Percentiles rank a stretch among this genome's conserved stretches.
Conservation (phyloP, 208 protist genomes). For the Leishmania turanica region DNA sequence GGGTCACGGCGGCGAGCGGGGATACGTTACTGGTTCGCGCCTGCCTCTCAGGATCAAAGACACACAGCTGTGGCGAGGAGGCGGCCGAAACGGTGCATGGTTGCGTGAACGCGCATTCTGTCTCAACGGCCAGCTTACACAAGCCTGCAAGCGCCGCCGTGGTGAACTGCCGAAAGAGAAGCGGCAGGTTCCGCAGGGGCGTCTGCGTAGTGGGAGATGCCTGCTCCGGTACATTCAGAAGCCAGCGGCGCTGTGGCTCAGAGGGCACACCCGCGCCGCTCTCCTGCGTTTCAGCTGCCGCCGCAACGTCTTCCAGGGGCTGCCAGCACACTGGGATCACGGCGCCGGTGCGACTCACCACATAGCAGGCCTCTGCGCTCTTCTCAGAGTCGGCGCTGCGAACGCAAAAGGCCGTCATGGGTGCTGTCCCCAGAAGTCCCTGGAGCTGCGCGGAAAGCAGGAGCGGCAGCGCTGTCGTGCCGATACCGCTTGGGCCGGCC, state of each 20-base stretch:
- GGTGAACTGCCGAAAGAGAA: conserved; percentile 39
- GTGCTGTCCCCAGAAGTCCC: conserved; percentile 3
- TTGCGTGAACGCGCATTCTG: neutral
- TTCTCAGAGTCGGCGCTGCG: neutral
- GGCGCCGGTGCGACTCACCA: conserved; percentile 15
- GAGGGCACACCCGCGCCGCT: neutral
- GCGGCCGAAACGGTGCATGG: neutral
- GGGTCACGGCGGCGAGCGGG: too few relatives aligned
- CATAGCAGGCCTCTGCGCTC: neutral
- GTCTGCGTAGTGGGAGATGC: neutral
- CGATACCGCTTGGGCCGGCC: neutral
- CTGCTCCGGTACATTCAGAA: neutral
- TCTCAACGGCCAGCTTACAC: conserved; percentile 22
- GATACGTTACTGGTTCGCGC: neutral
- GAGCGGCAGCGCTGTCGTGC: neutral
- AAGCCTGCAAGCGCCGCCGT: conserved; percentile 14
- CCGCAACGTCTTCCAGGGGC: neutral
- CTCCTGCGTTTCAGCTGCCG: neutral
- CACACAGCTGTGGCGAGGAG: conserved; percentile 1
- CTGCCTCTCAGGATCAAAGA: conserved; percentile 20
- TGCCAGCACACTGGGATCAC: conserved; percentile 17
- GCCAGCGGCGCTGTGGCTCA: neutral
- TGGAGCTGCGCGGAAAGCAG: conserved; percentile 6
- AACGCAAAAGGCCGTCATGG: conserved; percentile 1
- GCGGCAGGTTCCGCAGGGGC: conserved; percentile 24